These are phyloP conservation scores for Aplosporella prunicola DNA, from an alignment of 2,329 filamentous ascomycete species.

Conservation along the genomic window DNA sequence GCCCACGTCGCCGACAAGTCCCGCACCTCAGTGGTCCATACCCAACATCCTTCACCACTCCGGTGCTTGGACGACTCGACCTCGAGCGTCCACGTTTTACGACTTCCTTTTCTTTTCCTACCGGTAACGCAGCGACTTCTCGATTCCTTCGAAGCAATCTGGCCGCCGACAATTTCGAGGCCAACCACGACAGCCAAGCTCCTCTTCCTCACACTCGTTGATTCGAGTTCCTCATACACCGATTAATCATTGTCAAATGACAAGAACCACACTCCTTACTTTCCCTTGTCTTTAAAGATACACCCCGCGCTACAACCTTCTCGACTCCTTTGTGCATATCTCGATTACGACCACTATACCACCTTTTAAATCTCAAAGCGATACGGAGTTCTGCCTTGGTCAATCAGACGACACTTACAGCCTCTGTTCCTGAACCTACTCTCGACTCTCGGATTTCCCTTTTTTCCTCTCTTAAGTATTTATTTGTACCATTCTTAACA, in stretches of 20 bases:
- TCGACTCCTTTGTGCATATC: constrained; percentile 11
- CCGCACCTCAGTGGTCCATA: constrained; percentile 1
- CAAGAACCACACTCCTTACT: constrained; percentile 34
- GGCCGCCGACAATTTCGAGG: neutral
- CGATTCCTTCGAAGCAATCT: constrained; percentile 17
- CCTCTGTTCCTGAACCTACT: constrained; percentile 13
- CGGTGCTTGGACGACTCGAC: neutral
- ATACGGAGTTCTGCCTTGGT: constrained; percentile 24
- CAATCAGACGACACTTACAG: constrained; percentile 13
- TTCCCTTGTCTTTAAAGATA: constrained; percentile 31
- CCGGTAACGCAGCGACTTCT: constrained; percentile 24
- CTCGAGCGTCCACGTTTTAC: constrained; percentile 23
- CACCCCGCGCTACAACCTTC: constrained; percentile 7
- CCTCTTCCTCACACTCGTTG: constrained; percentile 28
- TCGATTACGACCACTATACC: constrained; percentile 12
- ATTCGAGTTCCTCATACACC: constrained; percentile 27
- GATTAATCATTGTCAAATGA: constrained; percentile 36
- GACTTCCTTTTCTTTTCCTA: constrained; percentile 23
- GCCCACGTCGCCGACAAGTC: constrained; percentile 1
- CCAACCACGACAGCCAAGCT: constrained; percentile 14
- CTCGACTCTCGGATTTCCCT: constrained; percentile 8
- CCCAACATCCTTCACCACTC: constrained; percentile 15
- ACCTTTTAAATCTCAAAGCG: too few relatives aligned
- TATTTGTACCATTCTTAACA: constrained; percentile 17
- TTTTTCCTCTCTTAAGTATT: constrained; percentile 8